Percentiles rank a stretch among this genome's conserved stretches.
Evolutionary conservation across 805 yeast species (phyloP).

Genomic region (Debaryomyces hansenii): DNA sequence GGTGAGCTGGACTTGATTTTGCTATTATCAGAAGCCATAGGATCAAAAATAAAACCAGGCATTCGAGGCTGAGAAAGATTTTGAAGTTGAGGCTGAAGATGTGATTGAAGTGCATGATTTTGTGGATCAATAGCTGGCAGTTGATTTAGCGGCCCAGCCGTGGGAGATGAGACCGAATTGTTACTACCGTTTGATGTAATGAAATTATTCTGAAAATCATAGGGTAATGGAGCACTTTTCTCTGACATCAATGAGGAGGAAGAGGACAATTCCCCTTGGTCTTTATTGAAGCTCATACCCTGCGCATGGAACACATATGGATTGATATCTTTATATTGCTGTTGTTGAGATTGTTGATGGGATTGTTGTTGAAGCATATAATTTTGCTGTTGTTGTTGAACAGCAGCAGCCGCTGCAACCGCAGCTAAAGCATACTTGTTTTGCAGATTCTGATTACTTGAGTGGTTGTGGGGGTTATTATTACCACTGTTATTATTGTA

Average conservation of each 20-base stretch:
- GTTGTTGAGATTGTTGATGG: constrained; percentile 9
- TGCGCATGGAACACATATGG: not conserved
- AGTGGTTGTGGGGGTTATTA: constrained; percentile 7
- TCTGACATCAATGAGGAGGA: constrained; percentile 8
- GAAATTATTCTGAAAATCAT: constrained; percentile 17
- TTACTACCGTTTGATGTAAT: constrained; percentile 17
- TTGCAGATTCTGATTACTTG: constrained; percentile 13
- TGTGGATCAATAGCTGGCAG: not conserved
- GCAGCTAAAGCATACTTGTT: constrained; percentile 28
- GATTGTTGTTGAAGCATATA: constrained; percentile 17
- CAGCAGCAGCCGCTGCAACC: constrained; percentile 33
- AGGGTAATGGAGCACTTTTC: constrained; percentile 3
- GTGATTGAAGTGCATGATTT: not conserved
- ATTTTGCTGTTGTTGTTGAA: constrained; percentile 22
- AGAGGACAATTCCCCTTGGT: not conserved
- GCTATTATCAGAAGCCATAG: not conserved
- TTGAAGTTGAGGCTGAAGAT: not conserved
- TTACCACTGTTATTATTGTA: constrained; percentile 1
- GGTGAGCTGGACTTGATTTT: constrained; percentile 16
- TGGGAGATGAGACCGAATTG: constrained; percentile 16
- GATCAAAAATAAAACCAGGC: not conserved
- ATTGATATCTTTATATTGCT: constrained; percentile 4
- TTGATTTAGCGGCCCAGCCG: not conserved
- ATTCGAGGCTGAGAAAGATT: not conserved
- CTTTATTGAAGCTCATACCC: not conserved